Percentiles rank a stretch among this genome's conserved stretches.
phyloP scores from a whole-genome alignment of 768 basidiomycete species.

The Ramaria rubella region DNA sequence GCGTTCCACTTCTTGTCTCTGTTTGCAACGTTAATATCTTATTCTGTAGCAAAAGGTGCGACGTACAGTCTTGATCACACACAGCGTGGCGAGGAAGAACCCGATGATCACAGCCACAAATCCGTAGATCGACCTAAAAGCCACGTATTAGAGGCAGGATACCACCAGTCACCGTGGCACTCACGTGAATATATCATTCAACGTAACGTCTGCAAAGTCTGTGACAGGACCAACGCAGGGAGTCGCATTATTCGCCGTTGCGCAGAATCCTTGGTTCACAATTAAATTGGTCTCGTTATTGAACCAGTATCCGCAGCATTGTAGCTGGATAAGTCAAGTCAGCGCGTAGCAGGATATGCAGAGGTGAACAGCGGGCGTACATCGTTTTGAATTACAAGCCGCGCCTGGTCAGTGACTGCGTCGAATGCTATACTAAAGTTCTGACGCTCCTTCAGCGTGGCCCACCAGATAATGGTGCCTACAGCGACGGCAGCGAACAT shows the following conservation, averaged over 20 bases:
- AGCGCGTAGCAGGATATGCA: conserved; percentile 10
- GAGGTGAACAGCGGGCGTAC: not conserved
- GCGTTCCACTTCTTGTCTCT: conserved; percentile 75
- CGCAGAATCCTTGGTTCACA: conserved; percentile 29
- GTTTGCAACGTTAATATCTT: conserved; percentile 14
- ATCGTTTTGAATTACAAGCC: conserved; percentile 16
- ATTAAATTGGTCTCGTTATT: conserved; percentile 53
- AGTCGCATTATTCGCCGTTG: conserved; percentile 33
- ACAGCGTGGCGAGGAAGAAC: conserved; percentile 74
- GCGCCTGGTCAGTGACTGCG: conserved; percentile 50
- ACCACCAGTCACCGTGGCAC: conserved; percentile 22
- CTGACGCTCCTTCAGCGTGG: conserved; percentile 61
- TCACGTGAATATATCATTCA: conserved; percentile 83
- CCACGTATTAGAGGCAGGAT: conserved; percentile 3
- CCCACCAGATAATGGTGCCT: conserved; percentile 78
- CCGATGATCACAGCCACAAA: conserved; percentile 74
- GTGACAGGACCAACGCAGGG: conserved; percentile 68
- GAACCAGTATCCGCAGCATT: conserved; percentile 80
- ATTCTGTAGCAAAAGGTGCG: not conserved
- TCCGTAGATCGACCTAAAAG: conserved; percentile 54
- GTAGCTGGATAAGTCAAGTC: conserved; percentile 44
- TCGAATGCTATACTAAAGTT: conserved; percentile 60
- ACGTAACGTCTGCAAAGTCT: conserved; percentile 56
- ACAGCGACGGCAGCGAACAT: conserved; percentile 52
- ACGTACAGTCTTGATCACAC: conserved; percentile 74